Percentiles rank a stretch among this genome's conserved stretches.
Conservation (phyloP, 768 basidiomycete species). For the Calvatia gigantea region DNA sequence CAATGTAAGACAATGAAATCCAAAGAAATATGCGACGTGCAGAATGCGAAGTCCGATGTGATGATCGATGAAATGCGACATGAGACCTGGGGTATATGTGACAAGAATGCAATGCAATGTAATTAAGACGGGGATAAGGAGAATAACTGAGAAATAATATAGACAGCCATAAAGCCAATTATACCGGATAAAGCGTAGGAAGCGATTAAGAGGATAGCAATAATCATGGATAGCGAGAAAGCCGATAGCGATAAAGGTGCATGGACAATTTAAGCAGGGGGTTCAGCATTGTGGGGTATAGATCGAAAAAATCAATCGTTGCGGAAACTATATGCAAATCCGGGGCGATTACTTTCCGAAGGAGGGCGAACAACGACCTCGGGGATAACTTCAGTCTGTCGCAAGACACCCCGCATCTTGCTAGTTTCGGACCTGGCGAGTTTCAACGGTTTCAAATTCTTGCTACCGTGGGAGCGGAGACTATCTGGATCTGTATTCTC, state of each 20-base stretch:
- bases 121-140: too few species aligned
- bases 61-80: conserved; percentile 8
- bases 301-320: conserved; percentile 25
- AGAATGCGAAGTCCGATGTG: conserved; percentile 13
- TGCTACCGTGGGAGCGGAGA: conserved; percentile 30
- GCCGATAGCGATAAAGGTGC: conserved; percentile 7
- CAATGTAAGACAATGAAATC: conserved; percentile 1
- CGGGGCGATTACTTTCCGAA: conserved; percentile 43
- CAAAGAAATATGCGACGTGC: conserved; percentile 11
- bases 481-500: conserved; percentile 37
- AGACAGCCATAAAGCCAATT: too few species aligned
- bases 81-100: conserved; percentile 4
- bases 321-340: conserved; percentile 42
- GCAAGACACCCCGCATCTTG: conserved; percentile 55
- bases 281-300: conserved; percentile 10
- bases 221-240: not conserved
- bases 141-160: too few species aligned
- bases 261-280: conserved; percentile 11
- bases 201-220: not conserved
- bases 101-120: conserved; percentile 1
- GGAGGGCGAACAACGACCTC: conserved; percentile 61
- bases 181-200: too few species aligned
- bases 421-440: conserved; percentile 62
- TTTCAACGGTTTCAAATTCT: conserved; percentile 55
- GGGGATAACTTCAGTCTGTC: conserved; percentile 54